phyloP scores from a whole-genome alignment of 352 stramenopile genomes.

The Phytophthora citricola region DNA sequence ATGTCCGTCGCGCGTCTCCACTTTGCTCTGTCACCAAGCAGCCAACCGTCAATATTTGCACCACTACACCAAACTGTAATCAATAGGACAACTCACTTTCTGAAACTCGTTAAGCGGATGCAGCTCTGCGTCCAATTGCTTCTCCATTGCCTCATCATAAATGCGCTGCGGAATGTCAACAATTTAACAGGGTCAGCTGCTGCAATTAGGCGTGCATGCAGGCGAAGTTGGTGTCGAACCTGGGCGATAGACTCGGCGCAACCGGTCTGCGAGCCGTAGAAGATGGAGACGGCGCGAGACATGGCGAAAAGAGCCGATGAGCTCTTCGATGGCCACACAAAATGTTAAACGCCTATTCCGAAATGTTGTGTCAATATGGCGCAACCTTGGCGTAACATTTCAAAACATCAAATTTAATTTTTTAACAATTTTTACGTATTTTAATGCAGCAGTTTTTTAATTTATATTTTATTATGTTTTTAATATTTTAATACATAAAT shows the following conservation, averaged over 20 bases:
- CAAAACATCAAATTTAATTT: too few species aligned
- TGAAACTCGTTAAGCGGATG: constrained; percentile 75
- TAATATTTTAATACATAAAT: too few species aligned
- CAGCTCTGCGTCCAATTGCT: constrained; percentile 57
- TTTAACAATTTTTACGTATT: too few species aligned
- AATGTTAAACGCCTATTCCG: constrained; percentile 2
- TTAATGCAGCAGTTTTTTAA: too few species aligned
- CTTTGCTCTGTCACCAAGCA: constrained; percentile 39
- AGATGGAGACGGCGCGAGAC: constrained; percentile 50
- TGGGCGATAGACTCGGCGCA: constrained; percentile 87
- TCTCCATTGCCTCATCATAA: constrained; percentile 67
- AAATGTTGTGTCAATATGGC: too few species aligned
- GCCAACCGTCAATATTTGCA: neutral
- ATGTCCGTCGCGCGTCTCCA: constrained; percentile 46
- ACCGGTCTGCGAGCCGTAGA: constrained; percentile 91
- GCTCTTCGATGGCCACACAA: constrained; percentile 17
- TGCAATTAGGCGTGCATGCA: neutral
- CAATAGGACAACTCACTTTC: constrained; percentile 43
- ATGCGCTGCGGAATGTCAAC: constrained; percentile 51
- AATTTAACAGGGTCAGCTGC: neutral
- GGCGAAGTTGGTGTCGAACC: constrained; percentile 30
- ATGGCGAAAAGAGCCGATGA: constrained; percentile 10
- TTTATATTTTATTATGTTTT: too few species aligned
- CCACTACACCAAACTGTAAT: neutral
- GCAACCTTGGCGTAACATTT: too few species aligned